Percentiles rank a stretch among this genome's conserved stretches.
phyloP scores from a whole-genome alignment of 2,329 filamentous ascomycete species.

The Apiospora arundinis region DNA sequence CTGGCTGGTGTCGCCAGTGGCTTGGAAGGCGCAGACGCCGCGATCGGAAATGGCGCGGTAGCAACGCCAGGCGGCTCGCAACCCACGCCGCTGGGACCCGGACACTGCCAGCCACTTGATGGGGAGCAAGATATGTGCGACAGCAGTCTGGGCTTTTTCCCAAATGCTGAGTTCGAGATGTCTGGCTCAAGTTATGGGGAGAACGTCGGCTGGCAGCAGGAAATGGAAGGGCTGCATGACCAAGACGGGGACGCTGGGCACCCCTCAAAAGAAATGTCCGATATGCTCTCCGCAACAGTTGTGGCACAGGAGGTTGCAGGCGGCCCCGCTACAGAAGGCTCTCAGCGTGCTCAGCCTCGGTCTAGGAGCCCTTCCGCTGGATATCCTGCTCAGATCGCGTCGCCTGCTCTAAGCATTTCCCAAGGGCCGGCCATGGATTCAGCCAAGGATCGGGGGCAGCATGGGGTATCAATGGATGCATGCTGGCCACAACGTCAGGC shows the following conservation, averaged over 20 bases:
- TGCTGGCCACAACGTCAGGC: not conserved
- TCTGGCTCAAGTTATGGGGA: too few relatives aligned
- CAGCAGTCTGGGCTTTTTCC: too few relatives aligned
- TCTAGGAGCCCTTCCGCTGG: too few relatives aligned
- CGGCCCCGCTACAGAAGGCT: not conserved
- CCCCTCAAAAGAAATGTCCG: not conserved
- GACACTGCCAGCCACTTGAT: too few relatives aligned
- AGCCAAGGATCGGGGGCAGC: not conserved
- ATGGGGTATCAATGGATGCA: not conserved
- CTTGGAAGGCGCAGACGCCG: not conserved
- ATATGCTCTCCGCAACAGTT: not conserved
- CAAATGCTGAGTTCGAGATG: too few relatives aligned
- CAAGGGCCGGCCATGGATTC: too few relatives aligned
- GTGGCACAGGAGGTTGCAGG: not conserved
- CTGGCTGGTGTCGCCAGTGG: too few relatives aligned
- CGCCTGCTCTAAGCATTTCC: not conserved
- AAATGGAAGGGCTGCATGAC: too few relatives aligned
- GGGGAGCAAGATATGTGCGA: too few relatives aligned
- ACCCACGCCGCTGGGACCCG: not conserved
- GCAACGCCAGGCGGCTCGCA: slow-evolving; percentile 4
- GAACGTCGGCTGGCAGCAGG: too few relatives aligned
- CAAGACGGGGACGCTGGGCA: too few relatives aligned
- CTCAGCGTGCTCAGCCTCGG: too few relatives aligned
- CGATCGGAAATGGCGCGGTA: slow-evolving; percentile 3
- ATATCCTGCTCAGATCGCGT: not conserved